Base-by-base conservation (phyloP, 345 rosid species). In the Toxicodendron radicans region DNA sequence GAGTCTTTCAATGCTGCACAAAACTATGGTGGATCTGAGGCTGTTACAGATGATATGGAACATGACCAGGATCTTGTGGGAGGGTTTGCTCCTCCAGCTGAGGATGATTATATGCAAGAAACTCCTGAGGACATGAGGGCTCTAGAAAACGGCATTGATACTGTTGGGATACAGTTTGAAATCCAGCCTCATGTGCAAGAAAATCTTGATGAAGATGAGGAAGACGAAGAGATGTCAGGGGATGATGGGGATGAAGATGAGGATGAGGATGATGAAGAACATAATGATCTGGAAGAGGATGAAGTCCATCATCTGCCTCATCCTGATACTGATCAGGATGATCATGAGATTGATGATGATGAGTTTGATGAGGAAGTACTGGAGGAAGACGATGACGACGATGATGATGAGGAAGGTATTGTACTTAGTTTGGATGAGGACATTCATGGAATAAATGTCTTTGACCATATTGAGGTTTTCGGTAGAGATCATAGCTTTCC, bases 321-420 rank as follows among this genome's bases (percentile, higher is more conserved):
- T 81, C 90, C 89, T 71, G 97, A 91, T 75, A 88, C 89, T 10
- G 97, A 95, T 86, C 97, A 92, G 80, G 99, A 95, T 83, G 99
- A 92, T 76, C 97, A 91, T 83, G 99, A 95, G 82, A 89, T 95
- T 67, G 97, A 95, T 80, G 95, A 88, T 82, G 96, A 90, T 75
- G 95, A 89, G 71, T 88, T 88, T 69, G 99, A 92, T 83, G 99
- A 95, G 78, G 99, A 95, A 81, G 88, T 92, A 70, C 67, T 89
- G 82, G 99, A 91, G 76, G 99, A 92, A 76, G 95, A 89, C 43
- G 95, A 91, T 13, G 99, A 92, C 64, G 97, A 91, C 16, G 99
- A 89, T 68, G 97, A 92, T 65, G 99, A 94, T 21, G 97, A 89
- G 76, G 97, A 90, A 60, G 95, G 97, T 49, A 93, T 95, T 71